These are phyloP conservation scores for Cercospora beticola DNA, from an alignment of 2,329 filamentous ascomycete genomes.

Conservation along the genomic window DNA sequence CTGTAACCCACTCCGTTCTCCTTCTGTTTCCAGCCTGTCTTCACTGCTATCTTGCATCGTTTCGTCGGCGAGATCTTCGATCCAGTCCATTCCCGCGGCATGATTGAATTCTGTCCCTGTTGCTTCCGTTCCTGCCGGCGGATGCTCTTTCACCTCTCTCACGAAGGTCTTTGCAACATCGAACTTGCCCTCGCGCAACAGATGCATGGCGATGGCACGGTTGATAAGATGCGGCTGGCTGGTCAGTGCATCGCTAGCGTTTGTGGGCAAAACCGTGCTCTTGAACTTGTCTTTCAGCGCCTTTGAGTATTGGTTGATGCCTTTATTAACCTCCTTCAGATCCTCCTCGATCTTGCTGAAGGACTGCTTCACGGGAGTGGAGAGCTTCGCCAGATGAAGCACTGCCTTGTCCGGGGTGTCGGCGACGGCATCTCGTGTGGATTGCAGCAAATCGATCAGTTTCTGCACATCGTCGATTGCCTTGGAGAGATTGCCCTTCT, in stretches of 20 bases:
- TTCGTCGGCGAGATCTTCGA: constrained; percentile 27
- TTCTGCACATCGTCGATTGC: constrained; percentile 78
- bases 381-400: constrained; percentile 76
- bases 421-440: constrained; percentile 71
- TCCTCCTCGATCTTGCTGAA: constrained; percentile 79
- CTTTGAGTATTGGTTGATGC: constrained; percentile 80
- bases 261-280: constrained; percentile 67
- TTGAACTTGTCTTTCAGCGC: constrained; percentile 77
- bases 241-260: constrained; percentile 76
- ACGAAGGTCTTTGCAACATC: constrained; percentile 82
- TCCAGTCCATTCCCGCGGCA: constrained; percentile 23
- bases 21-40: constrained; percentile 19
- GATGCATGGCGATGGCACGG: constrained; percentile 92
- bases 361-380: constrained; percentile 77
- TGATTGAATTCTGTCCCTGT: constrained; percentile 14
- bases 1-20: constrained; percentile 57
- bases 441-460: constrained; percentile 73
- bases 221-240: constrained; percentile 78
- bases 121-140: constrained; percentile 1
- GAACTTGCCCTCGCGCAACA: constrained; percentile 92
- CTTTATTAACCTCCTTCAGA: constrained; percentile 78
- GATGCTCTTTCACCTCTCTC: constrained; percentile 52
- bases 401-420: constrained; percentile 68
- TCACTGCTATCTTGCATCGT: constrained; percentile 23
- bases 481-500: constrained; percentile 66